Evolutionary conservation across 202 grass and related monocot genomes (phyloP), one percentile per base, ranked within the genome.

Genomic region (Setaria italica): DNA sequence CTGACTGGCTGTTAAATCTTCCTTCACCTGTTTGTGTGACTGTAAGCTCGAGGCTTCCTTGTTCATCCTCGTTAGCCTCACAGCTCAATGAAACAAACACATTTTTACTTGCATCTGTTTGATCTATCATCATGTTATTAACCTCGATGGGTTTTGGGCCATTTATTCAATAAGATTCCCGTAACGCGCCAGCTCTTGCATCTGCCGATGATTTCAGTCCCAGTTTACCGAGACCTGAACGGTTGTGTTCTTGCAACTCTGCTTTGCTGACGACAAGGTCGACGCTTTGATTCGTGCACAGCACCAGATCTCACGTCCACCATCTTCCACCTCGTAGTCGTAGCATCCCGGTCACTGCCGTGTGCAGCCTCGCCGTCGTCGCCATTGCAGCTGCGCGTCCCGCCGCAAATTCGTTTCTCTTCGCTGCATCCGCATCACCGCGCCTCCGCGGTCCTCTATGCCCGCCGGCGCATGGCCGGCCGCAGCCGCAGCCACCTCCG

Each of bases 401-500:
- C 49, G 7, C 32, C 37, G 29, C 62, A 30, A 74, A 41, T 7
- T 37, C 81, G 49, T 63, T 72, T 2, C 3, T 43, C 19, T 46
- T 58, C 10, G 54, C 80, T 13, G 66, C 78, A 46, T 35, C 43
- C 11, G 16, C 41, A 54, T 69, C 77, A 7, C 39, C 70, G 4
- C 41, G 67, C 50, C 42, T 7, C 32, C 58, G 13, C 64, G 75
- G 7, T 85, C 69, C 64, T 87, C 46, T 69, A 87, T 91, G 89
- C 33, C 46, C 69, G 82, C 78, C 73, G 82, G 72, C 69, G 78
- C 82, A 82, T 92, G 86, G 86, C 63, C 83, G 66, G 80, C 77
- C 39, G 84, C 20, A 74, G 70, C 60, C 64, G 78, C 37, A 19
- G 59, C 50, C 29, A 83, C 48, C 17, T 74, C 74, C 78, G 59